These are phyloP conservation scores for Fraxinus baroniana DNA, from an alignment of 305 asterid genomes.

Conservation along the genomic window DNA sequence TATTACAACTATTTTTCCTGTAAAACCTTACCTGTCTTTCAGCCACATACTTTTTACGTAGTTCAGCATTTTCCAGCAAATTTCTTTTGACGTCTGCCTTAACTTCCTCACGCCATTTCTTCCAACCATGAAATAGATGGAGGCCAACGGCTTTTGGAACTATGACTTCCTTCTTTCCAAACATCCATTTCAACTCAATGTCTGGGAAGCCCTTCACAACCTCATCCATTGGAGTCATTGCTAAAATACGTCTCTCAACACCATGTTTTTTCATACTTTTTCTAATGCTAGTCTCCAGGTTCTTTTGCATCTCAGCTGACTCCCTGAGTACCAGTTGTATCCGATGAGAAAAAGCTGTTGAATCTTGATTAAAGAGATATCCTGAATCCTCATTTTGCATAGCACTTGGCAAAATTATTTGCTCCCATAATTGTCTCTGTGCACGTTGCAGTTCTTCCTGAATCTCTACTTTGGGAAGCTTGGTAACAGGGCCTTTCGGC, in stretches of 20 bases:
- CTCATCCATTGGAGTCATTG: conserved; percentile 66
- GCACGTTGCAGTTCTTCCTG: conserved; percentile 76
- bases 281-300: conserved; percentile 61
- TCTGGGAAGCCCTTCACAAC: conserved; percentile 88
- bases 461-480: conserved; percentile 78
- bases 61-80: conserved; percentile 68
- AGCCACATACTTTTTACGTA: conserved; percentile 79
- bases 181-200: conserved; percentile 88
- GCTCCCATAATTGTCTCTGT: conserved; percentile 70
- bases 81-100: conserved; percentile 62
- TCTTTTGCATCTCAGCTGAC: conserved; percentile 77
- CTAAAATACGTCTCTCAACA: conserved; percentile 67
- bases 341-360: conserved; percentile 61
- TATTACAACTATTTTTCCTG: conserved; percentile 1
- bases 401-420: conserved; percentile 57
- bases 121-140: conserved; percentile 80
- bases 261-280: conserved; percentile 71
- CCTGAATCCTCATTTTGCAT: conserved; percentile 54
- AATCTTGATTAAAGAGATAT: conserved; percentile 39
- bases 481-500: conserved; percentile 46
- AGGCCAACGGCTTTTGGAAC: conserved; percentile 70
- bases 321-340: conserved; percentile 59
- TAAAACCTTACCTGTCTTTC: conserved; percentile 75
- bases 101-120: conserved; percentile 84
- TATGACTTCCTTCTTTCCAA: conserved; percentile 74